Percentiles rank a stretch among this genome's conserved stretches.
phyloP scores from a whole-genome alignment of 768 basidiomycete species.

The Cystobasidium onofrii region DNA sequence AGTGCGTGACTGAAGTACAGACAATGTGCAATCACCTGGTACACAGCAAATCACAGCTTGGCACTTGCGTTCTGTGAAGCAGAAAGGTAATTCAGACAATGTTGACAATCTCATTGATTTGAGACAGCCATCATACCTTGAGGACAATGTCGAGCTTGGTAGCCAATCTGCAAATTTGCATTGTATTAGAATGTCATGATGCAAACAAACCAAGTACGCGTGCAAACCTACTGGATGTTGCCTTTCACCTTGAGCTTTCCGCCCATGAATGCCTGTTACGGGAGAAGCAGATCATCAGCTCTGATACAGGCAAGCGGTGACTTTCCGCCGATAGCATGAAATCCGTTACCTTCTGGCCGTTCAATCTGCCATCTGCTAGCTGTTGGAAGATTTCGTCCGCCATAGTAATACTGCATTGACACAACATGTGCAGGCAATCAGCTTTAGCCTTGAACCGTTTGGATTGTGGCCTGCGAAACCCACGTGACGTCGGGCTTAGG shows the following conservation, averaged over 20 bases:
- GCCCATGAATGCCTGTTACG: conserved; percentile 18
- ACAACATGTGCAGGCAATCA: too few relatives aligned
- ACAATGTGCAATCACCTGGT: neutral
- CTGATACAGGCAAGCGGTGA: too few relatives aligned
- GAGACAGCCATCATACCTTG: neutral
- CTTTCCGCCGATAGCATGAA: too few relatives aligned
- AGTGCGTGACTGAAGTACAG: too few relatives aligned
- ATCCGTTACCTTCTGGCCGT: conserved; percentile 19
- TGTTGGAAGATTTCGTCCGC: conserved; percentile 18
- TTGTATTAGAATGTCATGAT: neutral
- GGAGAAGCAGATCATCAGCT: neutral
- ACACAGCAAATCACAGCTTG: neutral
- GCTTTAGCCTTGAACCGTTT: too few relatives aligned
- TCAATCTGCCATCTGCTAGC: conserved; percentile 12
- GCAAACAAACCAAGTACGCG: too few relatives aligned
- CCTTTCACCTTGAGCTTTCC: conserved; percentile 31
- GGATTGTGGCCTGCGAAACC: too few relatives aligned
- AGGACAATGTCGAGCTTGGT: conserved; percentile 10
- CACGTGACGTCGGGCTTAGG: conserved; percentile 18
- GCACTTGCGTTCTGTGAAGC: neutral
- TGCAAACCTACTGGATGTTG: conserved; percentile 19
- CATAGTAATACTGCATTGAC: conserved; percentile 10
- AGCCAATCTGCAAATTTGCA: neutral
- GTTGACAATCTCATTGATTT: neutral
- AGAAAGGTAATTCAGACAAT: neutral